These are phyloP conservation scores for Neohortaea acidophila DNA, from an alignment of 495 filamentous ascomycete species.

Conservation along the genomic window DNA sequence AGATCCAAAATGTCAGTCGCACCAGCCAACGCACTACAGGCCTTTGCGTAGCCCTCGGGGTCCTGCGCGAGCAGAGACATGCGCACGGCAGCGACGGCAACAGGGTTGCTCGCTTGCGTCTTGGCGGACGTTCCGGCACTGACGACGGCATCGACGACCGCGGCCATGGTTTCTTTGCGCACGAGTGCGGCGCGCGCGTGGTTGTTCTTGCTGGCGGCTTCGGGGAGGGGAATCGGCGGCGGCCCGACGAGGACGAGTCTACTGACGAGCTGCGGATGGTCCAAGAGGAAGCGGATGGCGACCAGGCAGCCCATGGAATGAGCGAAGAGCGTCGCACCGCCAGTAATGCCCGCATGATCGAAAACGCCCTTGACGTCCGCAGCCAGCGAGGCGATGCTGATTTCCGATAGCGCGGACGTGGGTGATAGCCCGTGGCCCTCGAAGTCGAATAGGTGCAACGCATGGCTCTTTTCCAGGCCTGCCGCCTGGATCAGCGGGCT, in stretches of 20 bases:
- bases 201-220: conserved; percentile 28
- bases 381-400: conserved; percentile 29
- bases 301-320: conserved; percentile 34
- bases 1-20: conserved; percentile 18
- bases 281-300: conserved; percentile 28
- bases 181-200: conserved; percentile 31
- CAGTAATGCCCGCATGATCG: not conserved
- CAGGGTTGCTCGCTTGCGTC: conserved; percentile 23
- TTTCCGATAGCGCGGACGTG: conserved; percentile 26
- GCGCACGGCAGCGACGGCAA: conserved; percentile 28
- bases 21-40: conserved; percentile 32
- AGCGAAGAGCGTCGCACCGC: conserved; percentile 25
- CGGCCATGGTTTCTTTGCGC: conserved; percentile 28
- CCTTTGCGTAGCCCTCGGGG: conserved; percentile 40
- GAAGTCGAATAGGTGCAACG: conserved; percentile 28
- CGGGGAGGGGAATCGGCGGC: conserved; percentile 28
- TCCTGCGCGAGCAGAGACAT: conserved; percentile 30
- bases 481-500: conserved; percentile 26
- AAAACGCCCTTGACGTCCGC: not conserved
- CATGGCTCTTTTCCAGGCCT: not conserved
- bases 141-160: conserved; percentile 28
- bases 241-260: conserved; percentile 32
- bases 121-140: conserved; percentile 30
- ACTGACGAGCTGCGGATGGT: conserved; percentile 26
- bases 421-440: conserved; percentile 39